Evolutionary conservation across 345 rosid genomes (phyloP).

Genomic region (rapeseed (Brassica napus)): DNA sequence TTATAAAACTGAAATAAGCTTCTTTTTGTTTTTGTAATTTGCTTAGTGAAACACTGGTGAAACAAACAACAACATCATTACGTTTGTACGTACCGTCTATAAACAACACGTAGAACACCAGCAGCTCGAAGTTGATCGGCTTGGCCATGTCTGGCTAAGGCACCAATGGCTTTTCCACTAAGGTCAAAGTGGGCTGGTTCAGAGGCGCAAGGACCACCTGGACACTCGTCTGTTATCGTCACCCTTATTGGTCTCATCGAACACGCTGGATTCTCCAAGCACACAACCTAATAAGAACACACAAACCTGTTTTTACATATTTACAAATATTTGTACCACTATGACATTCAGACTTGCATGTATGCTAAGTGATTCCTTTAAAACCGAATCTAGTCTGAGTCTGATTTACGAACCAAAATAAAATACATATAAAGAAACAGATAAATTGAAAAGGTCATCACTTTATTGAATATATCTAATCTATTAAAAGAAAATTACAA

Average conservation of each 20-base stretch:
- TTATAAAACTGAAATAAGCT: no score
- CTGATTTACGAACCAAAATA: background rate
- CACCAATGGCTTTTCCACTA: constrained; percentile 44
- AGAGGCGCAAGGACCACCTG: constrained; percentile 46
- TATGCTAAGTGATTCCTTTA: background rate
- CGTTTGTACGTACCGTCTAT: constrained; percentile 45
- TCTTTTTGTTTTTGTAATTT: no score
- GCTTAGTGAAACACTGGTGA: no score
- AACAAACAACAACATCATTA: no score
- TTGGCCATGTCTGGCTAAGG: constrained; percentile 64
- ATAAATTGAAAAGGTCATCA: background rate
- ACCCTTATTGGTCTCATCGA: constrained; percentile 58
- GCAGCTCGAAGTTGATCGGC: constrained; percentile 57
- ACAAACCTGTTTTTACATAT: background rate
- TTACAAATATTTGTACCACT: background rate
- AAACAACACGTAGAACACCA: constrained; percentile 54
- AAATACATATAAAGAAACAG: background rate
- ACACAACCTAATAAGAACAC: constrained; percentile 49
- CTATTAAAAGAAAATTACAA: no score
- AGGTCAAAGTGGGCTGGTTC: constrained; percentile 60
- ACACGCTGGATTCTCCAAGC: constrained; percentile 57
- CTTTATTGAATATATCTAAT: background rate
- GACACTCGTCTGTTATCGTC: constrained; percentile 69
- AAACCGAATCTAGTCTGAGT: background rate
- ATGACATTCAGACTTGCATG: background rate